Evolutionary conservation across 331 rosid genomes (phyloP).

Genomic region (Prunus yedoensis): DNA sequence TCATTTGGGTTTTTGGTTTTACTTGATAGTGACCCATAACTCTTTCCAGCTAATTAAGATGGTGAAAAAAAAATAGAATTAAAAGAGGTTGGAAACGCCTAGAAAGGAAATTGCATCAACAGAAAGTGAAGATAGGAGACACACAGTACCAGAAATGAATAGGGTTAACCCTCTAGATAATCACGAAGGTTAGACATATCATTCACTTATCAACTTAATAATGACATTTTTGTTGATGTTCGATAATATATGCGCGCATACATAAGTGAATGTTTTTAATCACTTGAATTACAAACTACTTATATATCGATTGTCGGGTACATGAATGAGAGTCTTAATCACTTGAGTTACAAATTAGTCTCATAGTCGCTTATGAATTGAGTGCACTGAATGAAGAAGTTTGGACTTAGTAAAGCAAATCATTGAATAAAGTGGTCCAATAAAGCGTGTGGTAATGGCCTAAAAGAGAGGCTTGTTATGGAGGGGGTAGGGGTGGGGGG

Average conservation of each 20-base stretch:
- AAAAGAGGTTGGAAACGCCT: not conserved
- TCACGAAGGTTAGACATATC: not conserved
- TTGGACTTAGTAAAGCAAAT: no score
- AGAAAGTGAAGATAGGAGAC: not conserved
- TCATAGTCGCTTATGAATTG: no score
- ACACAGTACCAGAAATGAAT: not conserved
- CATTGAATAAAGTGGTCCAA: no score
- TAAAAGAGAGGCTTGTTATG: no score
- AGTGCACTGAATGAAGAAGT: no score
- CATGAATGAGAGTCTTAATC: no score
- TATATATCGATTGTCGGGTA: not conserved
- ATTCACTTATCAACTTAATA: not conserved
- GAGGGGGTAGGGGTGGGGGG: no score
- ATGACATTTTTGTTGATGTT: not conserved
- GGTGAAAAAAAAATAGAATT: not conserved
- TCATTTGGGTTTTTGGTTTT: not conserved
- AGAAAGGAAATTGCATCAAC: not conserved
- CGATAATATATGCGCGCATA: not conserved
- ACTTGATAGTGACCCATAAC: not conserved
- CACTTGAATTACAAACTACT: not conserved
- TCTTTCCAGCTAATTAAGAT: constrained; percentile 3
- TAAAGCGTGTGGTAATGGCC: no score
- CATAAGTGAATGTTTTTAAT: not conserved
- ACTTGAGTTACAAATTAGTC: no score
- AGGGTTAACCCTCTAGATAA: not conserved